Evolutionary conservation across 139 green algal species (phyloP).

Genomic region (Picochlorum sp.): DNA sequence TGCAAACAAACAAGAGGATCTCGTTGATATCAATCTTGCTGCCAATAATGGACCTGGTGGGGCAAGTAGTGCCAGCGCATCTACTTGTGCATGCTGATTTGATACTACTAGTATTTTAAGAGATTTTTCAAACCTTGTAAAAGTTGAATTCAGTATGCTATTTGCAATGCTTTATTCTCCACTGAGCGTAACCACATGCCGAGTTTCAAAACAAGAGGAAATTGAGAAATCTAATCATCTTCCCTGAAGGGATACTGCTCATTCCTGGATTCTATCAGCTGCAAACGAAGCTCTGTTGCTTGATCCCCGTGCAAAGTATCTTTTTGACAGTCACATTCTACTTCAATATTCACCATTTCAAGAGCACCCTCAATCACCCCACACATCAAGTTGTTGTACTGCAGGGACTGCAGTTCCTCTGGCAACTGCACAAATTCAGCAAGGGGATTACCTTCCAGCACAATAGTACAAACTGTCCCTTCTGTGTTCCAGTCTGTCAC

Average conservation of each 20-base stretch:
- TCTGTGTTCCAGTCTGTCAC: conserved; percentile 78
- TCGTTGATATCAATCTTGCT: conserved; percentile 88
- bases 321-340: conserved; percentile 59
- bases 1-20: conserved; percentile 56
- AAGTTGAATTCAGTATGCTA: no score
- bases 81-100: conserved; percentile 32
- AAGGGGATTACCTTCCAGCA: conserved; percentile 86
- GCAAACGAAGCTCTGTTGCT: conserved; percentile 73
- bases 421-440: conserved; percentile 96
- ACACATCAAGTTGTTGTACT: conserved; percentile 84
- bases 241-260: conserved; percentile 92
- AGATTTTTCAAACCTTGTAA: no score
- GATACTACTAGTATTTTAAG: no score
- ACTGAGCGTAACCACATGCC: no score
- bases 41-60: conserved; percentile 22
- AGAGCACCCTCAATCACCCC: conserved; percentile 83
- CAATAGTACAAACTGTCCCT: conserved; percentile 72
- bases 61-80: conserved; percentile 5
- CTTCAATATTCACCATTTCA: conserved; percentile 84
- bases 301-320: conserved; percentile 80
- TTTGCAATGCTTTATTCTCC: no score
- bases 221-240: conserved; percentile 78
- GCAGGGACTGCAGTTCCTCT: conserved; percentile 58
- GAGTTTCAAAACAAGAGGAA: no score
- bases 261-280: conserved; percentile 32